These are phyloP conservation scores for Penicillium sp. DNA, from an alignment of 2,329 filamentous ascomycete species.

Conservation along the genomic window DNA sequence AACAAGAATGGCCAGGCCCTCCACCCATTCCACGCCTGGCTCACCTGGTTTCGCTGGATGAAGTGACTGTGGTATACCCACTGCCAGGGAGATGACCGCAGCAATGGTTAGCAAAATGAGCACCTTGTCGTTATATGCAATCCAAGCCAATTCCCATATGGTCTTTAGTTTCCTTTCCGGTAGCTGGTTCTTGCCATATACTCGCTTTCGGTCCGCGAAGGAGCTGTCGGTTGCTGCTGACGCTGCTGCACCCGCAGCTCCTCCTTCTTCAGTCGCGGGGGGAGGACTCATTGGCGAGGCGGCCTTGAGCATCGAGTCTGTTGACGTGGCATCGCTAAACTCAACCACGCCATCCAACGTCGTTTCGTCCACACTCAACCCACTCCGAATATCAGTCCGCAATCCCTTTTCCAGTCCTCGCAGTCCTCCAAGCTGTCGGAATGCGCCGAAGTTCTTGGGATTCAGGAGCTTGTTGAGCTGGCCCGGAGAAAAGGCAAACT, in stretches of 20 bases:
- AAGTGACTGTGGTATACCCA: constrained; percentile 74
- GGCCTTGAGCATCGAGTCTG: constrained; percentile 32
- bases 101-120: constrained; percentile 71
- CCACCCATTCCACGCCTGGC: constrained; percentile 74
- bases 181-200: constrained; percentile 70
- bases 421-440: constrained; percentile 73
- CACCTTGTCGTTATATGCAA: constrained; percentile 81
- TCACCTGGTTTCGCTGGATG: constrained; percentile 53
- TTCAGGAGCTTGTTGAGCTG: constrained; percentile 77
- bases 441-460: constrained; percentile 74
- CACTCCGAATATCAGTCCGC: constrained; percentile 63
- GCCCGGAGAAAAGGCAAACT: constrained; percentile 72
- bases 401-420: constrained; percentile 73
- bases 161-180: constrained; percentile 70
- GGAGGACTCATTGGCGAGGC: constrained; percentile 24
- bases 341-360: constrained; percentile 63
- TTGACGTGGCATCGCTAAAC: constrained; percentile 62
- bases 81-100: constrained; percentile 70
- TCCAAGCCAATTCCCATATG: constrained; percentile 72
- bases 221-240: constrained; percentile 36
- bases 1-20: constrained; percentile 76
- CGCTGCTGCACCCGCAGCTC: constrained; percentile 5
- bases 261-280: constrained; percentile 14
- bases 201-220: constrained; percentile 66
- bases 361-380: constrained; percentile 71